Percentiles rank a stretch among this genome's conserved stretches.
These are phyloP conservation scores for Nicotiana tabacum DNA, from an alignment of 257 asterid genomes.

Conservation along the genomic window DNA sequence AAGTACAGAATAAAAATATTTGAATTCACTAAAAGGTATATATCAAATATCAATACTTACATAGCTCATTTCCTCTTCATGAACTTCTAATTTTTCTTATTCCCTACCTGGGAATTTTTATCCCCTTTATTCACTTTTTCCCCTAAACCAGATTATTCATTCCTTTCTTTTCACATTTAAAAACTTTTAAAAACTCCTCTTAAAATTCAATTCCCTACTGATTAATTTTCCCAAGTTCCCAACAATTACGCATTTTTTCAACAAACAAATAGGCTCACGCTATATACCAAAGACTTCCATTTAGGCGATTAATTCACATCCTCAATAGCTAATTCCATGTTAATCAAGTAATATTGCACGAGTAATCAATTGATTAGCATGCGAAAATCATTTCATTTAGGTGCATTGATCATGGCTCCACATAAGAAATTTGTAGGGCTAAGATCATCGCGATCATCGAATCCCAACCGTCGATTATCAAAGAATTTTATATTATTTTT, in stretches of 20 bases:
- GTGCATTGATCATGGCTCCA: slow-evolving; percentile 13
- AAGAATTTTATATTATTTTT: background rate
- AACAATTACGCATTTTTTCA: background rate
- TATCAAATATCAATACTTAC: too few species aligned
- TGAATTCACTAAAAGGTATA: background rate
- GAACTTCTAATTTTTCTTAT: background rate
- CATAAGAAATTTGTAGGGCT: slow-evolving; percentile 14
- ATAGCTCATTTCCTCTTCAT: too few species aligned
- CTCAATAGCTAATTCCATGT: background rate
- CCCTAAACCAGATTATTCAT: background rate
- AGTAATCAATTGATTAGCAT: slow-evolving; percentile 5
- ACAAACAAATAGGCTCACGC: background rate
- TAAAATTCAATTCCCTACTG: background rate
- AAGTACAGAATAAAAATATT: background rate
- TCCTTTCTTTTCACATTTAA: too few species aligned
- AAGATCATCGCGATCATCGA: background rate
- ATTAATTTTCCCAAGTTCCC: background rate
- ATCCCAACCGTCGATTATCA: background rate
- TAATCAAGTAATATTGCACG: background rate
- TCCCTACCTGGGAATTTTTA: background rate
- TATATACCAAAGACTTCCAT: background rate
- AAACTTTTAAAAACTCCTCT: background rate
- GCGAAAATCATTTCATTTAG: slow-evolving; percentile 18
- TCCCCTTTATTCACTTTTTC: background rate
- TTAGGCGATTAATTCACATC: background rate